Base-by-base conservation (phyloP, 2,329 filamentous ascomycete genomes). In the Arthrobotrys entomopaga region DNA sequence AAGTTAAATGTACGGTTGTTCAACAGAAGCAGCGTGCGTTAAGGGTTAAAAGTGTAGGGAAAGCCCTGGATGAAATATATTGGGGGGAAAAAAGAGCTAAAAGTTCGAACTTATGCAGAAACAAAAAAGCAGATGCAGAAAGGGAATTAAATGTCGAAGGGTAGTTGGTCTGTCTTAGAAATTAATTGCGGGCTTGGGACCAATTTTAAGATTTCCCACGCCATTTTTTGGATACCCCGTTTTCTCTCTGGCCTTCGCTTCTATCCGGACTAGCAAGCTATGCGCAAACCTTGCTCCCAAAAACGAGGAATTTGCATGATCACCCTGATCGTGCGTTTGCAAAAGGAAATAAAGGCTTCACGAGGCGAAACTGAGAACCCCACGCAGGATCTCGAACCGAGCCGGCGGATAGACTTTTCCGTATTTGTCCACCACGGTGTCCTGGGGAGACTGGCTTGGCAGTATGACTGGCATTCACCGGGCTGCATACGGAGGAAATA, bases 341-440 rank as follows among this genome's bases (percentile, higher is more conserved):
- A 73, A 66, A 73, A 73, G 49, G 61, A 73, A 73, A 73, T 29
- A 65, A 59, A 42, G 56, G 69, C 60, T 73, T 66, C 69, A 64
- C 43, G 22, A 65, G 52, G 61, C 61, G 52, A 65, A 65, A 65
- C 15, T 10, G 24, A 50, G 61, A 26, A 60, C 60, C 67, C 69
- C 69, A 73, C 69, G 69, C 63, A 73, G 69, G 61, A 73, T 66
- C 69, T 65, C 69, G 69, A 73, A 65, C 61, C 69, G 69, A 73
- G 56, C 54, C 22, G 54, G 67, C 64, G 69, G 69, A 60, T 61
- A 54, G 54, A 43, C 61, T 46, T 54, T 58, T 53, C 67, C 67
- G 19, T 38, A 72, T 72, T 59, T 48, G 60, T 60, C 48, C 29
- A 38, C 34, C 50, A 66, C 69, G 48, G 54, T 50, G 54, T 42